Conservation (phyloP, 345 rosid species). For the Syzygium aromaticum region DNA sequence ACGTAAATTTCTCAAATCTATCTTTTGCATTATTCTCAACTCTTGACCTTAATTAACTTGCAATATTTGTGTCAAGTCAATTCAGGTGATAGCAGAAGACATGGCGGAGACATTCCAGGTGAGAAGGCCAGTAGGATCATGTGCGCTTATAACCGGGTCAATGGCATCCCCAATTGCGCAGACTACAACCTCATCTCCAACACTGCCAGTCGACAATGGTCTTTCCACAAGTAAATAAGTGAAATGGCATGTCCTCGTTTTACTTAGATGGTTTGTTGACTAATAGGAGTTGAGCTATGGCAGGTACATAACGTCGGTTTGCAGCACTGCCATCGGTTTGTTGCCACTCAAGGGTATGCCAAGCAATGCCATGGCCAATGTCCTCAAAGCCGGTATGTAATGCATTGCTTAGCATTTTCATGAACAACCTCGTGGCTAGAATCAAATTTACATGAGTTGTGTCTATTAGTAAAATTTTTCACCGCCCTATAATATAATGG, state of each 20-base stretch:
- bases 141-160: conserved; percentile 83
- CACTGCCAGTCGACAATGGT: conserved; percentile 60
- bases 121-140: conserved; percentile 70
- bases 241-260: neutral
- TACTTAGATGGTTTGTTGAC: neutral
- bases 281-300: neutral
- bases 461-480: neutral
- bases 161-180: conserved; percentile 78
- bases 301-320: conserved; percentile 82
- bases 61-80: neutral
- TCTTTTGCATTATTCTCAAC: no score
- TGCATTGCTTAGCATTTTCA: neutral
- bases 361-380: conserved; percentile 72
- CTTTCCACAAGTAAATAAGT: conserved; percentile 51
- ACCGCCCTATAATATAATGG: neutral
- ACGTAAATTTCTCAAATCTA: no score
- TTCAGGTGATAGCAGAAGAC: conserved; percentile 61
- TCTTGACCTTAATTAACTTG: neutral
- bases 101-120: conserved; percentile 82
- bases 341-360: conserved; percentile 67
- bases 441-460: neutral
- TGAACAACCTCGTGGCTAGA: neutral
- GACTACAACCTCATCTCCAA: conserved; percentile 48
- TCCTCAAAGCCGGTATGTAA: conserved; percentile 65
- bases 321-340: no score